Conservation (phyloP, 805 yeast species). For the Kazachstania bromeliacearum region DNA sequence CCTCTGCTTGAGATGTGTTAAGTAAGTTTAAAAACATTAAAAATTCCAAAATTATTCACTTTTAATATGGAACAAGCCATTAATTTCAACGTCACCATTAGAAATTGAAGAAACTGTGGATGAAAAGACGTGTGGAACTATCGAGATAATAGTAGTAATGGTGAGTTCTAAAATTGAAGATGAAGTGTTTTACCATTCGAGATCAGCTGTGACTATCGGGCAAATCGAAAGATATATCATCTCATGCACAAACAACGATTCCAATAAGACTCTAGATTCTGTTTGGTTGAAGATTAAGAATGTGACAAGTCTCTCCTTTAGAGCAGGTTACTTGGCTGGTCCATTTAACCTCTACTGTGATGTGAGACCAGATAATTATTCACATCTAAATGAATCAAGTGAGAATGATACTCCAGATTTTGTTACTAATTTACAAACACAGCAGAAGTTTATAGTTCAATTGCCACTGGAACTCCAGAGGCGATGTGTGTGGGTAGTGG, state of each 20-base stretch:
- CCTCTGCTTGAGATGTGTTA: too few relatives aligned
- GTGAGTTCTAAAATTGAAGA: neutral
- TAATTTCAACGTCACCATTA: too few relatives aligned
- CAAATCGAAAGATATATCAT: conserved; percentile 49
- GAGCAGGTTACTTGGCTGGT: conserved; percentile 70
- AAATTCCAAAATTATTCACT: too few relatives aligned
- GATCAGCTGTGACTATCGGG: conserved; percentile 39
- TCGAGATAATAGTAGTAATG: too few relatives aligned
- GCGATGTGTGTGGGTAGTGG: conserved; percentile 57
- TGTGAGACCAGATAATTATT: conserved; percentile 45
- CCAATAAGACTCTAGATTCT: conserved; percentile 17
- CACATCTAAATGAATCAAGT: conserved; percentile 39
- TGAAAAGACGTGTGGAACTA: too few relatives aligned
- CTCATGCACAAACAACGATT: conserved; percentile 17
- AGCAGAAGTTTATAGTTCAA: conserved; percentile 53
- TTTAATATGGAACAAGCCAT: too few relatives aligned
- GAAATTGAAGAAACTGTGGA: too few relatives aligned
- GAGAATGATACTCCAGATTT: conserved; percentile 68
- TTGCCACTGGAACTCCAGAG: conserved; percentile 54
- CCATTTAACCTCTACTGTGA: conserved; percentile 68
- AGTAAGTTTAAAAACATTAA: too few relatives aligned
- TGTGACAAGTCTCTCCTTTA: conserved; percentile 35
- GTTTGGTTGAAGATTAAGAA: conserved; percentile 54
- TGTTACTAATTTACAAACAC: conserved; percentile 62
- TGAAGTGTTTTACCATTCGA: conserved; percentile 4